Percentiles rank a stretch among this genome's conserved stretches.
Conservation (phyloP, 2,329 filamentous ascomycete species). For the Penicillium sp. region DNA sequence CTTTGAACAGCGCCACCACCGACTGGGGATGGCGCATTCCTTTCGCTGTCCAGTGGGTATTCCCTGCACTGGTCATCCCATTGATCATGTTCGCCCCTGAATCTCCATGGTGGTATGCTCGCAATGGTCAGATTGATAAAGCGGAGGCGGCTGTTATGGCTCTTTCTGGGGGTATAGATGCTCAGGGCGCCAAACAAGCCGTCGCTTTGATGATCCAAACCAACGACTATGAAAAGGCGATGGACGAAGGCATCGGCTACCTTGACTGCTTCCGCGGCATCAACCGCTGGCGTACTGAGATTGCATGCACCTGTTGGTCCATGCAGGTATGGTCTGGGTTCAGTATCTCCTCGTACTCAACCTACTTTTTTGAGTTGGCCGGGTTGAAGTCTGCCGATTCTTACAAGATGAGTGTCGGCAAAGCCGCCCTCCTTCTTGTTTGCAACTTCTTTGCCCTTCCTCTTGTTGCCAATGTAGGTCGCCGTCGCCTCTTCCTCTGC, state of each 20-base stretch:
- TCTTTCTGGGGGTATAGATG: conserved; percentile 12
- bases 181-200: conserved; percentile 3
- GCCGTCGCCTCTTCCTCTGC: neutral
- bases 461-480: too few relatives aligned
- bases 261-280: conserved; percentile 79
- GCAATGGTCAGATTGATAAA: conserved; percentile 17
- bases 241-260: conserved; percentile 50
- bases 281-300: conserved; percentile 77
- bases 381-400: conserved; percentile 12
- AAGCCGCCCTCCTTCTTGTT: neutral
- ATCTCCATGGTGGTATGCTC: conserved; percentile 23
- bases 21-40: conserved; percentile 20
- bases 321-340: conserved; percentile 66
- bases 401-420: conserved; percentile 11
- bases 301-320: conserved; percentile 64
- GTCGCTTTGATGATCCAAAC: conserved; percentile 10
- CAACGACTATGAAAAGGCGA: conserved; percentile 34
- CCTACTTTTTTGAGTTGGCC: conserved; percentile 59
- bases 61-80: conserved; percentile 27
- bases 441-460: conserved; percentile 2
- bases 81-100: conserved; percentile 29
- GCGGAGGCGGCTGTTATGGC: conserved; percentile 19
- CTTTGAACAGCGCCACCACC: conserved; percentile 14
- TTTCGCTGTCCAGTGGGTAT: conserved; percentile 33
- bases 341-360: conserved; percentile 64